A percentile compares a stretch with the other conserved stretches of the same genome.
phyloP scores from a whole-genome alignment of 306 rosid genomes.

The Inga oerstediana region DNA sequence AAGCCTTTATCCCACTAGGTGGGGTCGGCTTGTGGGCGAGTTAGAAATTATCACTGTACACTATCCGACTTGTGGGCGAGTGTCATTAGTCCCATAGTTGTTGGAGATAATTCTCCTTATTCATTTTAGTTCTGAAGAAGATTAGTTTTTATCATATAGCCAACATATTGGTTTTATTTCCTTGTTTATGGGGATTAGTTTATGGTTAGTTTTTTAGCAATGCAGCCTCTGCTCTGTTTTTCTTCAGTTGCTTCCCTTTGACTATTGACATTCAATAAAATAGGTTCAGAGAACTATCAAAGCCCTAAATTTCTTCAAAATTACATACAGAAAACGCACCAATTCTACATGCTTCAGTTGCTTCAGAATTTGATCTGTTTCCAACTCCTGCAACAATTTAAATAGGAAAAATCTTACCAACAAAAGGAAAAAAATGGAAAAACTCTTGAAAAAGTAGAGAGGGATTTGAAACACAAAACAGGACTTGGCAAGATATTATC shows the following conservation, averaged over 20 bases:
- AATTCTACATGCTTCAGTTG: constrained; percentile 81
- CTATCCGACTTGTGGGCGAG: background rate
- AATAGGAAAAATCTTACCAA: background rate
- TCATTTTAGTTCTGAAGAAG: background rate
- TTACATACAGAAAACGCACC: constrained; percentile 46
- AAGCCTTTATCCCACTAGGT: too few species aligned
- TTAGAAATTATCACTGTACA: background rate
- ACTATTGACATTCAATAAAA: background rate
- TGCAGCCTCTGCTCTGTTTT: background rate
- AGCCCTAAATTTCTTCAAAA: background rate
- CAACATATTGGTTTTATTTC: background rate
- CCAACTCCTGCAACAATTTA: constrained; percentile 69
- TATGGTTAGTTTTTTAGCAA: too few species aligned
- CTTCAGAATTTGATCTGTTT: constrained; percentile 68
- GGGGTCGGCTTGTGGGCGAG: too few species aligned
- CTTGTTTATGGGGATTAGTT: background rate
- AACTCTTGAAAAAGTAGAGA: background rate
- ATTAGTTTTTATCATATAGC: background rate
- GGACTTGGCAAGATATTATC: constrained; percentile 19
- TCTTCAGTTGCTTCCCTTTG: background rate
- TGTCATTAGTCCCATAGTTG: background rate
- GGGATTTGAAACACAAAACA: constrained; percentile 15
- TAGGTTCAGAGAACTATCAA: background rate
- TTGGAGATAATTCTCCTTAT: background rate
- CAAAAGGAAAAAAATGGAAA: background rate